These are phyloP conservation scores for Waltergamsia citrina DNA, from an alignment of 2,329 filamentous ascomycete genomes.

Conservation along the genomic window DNA sequence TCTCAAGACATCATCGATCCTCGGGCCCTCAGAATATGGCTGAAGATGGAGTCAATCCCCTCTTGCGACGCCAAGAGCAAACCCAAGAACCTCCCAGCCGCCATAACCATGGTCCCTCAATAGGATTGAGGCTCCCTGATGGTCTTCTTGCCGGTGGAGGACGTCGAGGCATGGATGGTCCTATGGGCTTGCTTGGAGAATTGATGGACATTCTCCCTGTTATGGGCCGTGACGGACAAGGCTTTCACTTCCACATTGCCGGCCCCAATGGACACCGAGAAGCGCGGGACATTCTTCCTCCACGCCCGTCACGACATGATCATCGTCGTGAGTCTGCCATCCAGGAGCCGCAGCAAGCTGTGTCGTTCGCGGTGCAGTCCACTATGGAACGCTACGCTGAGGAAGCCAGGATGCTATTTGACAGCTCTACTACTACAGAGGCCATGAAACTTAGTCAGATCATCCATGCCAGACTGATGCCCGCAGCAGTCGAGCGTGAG, in stretches of 20 bases:
- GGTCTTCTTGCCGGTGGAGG: constrained; percentile 29
- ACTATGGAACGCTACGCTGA: constrained; percentile 80
- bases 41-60: constrained; percentile 80
- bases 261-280: constrained; percentile 36
- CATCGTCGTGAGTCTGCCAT: constrained; percentile 34
- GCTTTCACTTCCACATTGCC: constrained; percentile 52
- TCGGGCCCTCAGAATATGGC: constrained; percentile 43
- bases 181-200: constrained; percentile 45
- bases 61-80: constrained; percentile 57
- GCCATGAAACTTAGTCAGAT: constrained; percentile 59
- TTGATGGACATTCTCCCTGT: constrained; percentile 45
- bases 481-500: constrained; percentile 74
- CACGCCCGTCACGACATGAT: not conserved
- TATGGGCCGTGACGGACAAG: constrained; percentile 32
- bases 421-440: constrained; percentile 46
- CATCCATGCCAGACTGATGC: constrained; percentile 66
- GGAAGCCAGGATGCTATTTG: constrained; percentile 81
- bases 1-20: constrained; percentile 42
- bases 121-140: constrained; percentile 42
- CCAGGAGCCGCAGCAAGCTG: constrained; percentile 62
- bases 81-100: constrained; percentile 38
- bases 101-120: constrained; percentile 34
- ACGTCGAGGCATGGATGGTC: constrained; percentile 32
- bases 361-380: constrained; percentile 61
- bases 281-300: constrained; percentile 33